These are phyloP conservation scores for Wallacemonas sp. DNA, from an alignment of 208 protist genomes.

Conservation along the genomic window DNA sequence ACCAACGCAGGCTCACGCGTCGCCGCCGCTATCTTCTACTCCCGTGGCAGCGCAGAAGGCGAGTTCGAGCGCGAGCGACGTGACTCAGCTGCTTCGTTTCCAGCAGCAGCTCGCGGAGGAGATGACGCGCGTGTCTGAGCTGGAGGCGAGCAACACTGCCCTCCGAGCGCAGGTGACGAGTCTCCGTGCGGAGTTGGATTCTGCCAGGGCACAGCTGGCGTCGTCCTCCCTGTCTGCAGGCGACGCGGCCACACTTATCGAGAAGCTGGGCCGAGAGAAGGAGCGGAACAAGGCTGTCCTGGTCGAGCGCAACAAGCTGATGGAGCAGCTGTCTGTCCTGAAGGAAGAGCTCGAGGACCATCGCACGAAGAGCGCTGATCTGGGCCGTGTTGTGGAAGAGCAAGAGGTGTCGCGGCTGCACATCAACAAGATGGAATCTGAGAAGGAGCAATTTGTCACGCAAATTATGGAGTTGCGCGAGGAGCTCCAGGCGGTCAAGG, in stretches of 20 bases:
- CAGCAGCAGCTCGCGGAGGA: constrained; percentile 69
- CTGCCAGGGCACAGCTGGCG: constrained; percentile 20
- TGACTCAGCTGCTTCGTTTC: constrained; percentile 59
- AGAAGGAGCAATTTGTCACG: constrained; percentile 23
- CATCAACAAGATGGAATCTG: constrained; percentile 37
- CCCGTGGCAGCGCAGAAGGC: not conserved
- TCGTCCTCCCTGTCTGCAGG: constrained; percentile 22
- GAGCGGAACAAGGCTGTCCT: constrained; percentile 36
- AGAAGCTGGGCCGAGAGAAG: constrained; percentile 54
- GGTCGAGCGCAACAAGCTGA: constrained; percentile 35
- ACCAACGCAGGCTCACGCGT: not conserved
- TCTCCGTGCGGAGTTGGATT: constrained; percentile 34
- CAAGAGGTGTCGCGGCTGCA: constrained; percentile 40
- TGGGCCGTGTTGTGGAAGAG: constrained; percentile 10
- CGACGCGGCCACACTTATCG: constrained; percentile 56
- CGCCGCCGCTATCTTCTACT: not conserved
- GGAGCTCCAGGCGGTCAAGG: constrained; percentile 25
- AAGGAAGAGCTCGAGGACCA: constrained; percentile 47
- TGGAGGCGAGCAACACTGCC: constrained; percentile 37
- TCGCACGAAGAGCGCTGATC: constrained; percentile 12
- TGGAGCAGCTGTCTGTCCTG: constrained; percentile 41
- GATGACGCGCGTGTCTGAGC: constrained; percentile 41
- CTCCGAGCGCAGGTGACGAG: constrained; percentile 24
- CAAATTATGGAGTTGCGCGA: constrained; percentile 16
- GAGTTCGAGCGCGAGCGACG: not conserved